A percentile compares a stretch with the other conserved stretches of the same genome.
phyloP scores from a whole-genome alignment of 2,329 filamentous ascomycete genomes.

The Aspergillus udagawae region DNA sequence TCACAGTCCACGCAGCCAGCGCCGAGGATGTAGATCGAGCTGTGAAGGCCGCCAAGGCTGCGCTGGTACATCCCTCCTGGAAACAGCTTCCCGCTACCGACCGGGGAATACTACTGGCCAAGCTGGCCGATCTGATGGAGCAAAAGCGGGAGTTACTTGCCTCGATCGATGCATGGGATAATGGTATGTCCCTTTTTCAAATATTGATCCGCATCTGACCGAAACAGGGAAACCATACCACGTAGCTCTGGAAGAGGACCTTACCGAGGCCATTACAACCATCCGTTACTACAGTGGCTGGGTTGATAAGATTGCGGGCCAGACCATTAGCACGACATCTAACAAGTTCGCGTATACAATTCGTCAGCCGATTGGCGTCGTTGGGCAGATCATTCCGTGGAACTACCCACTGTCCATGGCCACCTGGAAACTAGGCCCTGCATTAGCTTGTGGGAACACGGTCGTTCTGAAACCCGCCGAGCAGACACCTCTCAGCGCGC shows the following conservation, averaged over 20 bases:
- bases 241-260: conserved; percentile 60
- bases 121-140: conserved; percentile 66
- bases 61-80: conserved; percentile 33
- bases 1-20: conserved; percentile 60
- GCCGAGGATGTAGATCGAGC: conserved; percentile 32
- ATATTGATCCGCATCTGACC: background rate
- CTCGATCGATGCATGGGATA: conserved; percentile 73
- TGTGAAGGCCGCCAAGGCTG: conserved; percentile 31
- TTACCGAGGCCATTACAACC: conserved; percentile 62
- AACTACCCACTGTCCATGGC: conserved; percentile 82
- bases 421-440: conserved; percentile 39
- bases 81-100: conserved; percentile 47
- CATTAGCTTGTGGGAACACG: conserved; percentile 32
- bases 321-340: conserved; percentile 57
- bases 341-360: conserved; percentile 81
- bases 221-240: conserved; percentile 40
- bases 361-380: conserved; percentile 74
- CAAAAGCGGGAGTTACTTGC: conserved; percentile 60
- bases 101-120: conserved; percentile 63
- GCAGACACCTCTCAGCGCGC: conserved; percentile 31
- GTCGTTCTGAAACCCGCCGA: conserved; percentile 32
- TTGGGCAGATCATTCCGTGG: conserved; percentile 86
- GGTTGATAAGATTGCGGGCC: conserved; percentile 88
- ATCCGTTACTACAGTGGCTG: conserved; percentile 86
- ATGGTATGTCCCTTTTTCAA: conserved; percentile 46